phyloP scores from a whole-genome alignment of 2,329 filamentous ascomycete genomes.

The Metarhizium anisopliae region DNA sequence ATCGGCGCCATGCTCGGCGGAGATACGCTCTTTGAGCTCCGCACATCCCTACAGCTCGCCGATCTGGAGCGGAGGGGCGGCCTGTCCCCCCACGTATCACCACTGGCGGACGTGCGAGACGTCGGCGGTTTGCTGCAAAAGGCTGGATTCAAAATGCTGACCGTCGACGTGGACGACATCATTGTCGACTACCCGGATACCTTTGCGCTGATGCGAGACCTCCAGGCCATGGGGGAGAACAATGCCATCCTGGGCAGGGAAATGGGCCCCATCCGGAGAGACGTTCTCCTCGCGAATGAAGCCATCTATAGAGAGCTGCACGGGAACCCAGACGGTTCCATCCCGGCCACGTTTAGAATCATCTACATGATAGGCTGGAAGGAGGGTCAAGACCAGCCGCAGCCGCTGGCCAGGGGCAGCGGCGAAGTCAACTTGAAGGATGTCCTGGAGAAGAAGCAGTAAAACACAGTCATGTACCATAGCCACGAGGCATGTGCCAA shows the following conservation, averaged over 20 bases:
- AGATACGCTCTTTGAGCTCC: conserved; percentile 86
- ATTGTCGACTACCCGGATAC: conserved; percentile 87
- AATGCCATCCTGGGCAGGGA: conserved; percentile 85
- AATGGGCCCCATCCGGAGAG: conserved; percentile 65
- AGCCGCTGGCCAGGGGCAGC: conserved; percentile 75
- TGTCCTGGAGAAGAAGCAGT: conserved; percentile 45
- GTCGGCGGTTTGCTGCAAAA: conserved; percentile 78
- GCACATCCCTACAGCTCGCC: conserved; percentile 85
- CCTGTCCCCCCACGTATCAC: conserved; percentile 82
- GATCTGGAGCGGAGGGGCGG: conserved; percentile 88
- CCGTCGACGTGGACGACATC: conserved; percentile 95
- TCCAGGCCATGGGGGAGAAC: conserved; percentile 93
- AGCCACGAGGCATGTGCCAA: too few species aligned
- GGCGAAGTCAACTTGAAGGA: conserved; percentile 86
- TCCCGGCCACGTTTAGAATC: conserved; percentile 87
- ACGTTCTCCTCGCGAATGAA: conserved; percentile 80
- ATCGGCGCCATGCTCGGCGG: conserved; percentile 95
- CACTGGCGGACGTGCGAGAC: conserved; percentile 84
- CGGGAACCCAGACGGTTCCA: conserved; percentile 64
- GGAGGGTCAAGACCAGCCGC: conserved; percentile 65
- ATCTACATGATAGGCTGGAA: conserved; percentile 99
- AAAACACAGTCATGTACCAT: neutral
- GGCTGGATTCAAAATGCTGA: conserved; percentile 90
- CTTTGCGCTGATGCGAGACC: conserved; percentile 84
- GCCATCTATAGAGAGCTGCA: conserved; percentile 84